Conservation (phyloP, 2,329 filamentous ascomycete species). For the Colletotrichum tropicicola region DNA sequence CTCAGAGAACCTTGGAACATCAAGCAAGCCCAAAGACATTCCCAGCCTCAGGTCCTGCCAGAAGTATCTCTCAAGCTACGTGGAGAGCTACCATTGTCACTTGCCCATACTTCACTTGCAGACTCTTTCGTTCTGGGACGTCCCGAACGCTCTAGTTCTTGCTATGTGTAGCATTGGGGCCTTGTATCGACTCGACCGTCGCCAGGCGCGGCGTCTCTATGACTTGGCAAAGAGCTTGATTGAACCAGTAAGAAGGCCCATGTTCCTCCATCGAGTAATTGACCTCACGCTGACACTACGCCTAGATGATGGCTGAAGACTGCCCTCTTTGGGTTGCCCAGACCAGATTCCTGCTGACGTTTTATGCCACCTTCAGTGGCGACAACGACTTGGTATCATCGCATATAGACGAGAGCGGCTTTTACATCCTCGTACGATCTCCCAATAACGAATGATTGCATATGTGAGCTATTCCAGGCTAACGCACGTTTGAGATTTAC, state of each 20-base stretch:
- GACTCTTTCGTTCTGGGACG: neutral
- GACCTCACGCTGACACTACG: neutral
- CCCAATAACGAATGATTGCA: too few relatives aligned
- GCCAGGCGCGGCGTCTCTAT: neutral
- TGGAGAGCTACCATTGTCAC: neutral
- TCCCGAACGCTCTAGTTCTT: neutral
- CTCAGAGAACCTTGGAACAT: too few relatives aligned
- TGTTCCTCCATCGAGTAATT: neutral
- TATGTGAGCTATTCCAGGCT: neutral
- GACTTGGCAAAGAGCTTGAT: neutral
- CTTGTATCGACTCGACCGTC: neutral
- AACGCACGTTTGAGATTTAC: neutral
- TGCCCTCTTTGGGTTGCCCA: neutral
- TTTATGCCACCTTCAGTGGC: neutral
- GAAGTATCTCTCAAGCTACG: neutral
- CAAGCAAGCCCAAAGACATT: too few relatives aligned
- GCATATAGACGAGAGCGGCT: neutral
- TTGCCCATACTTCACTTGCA: neutral
- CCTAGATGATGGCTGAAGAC: neutral
- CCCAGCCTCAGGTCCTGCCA: neutral
- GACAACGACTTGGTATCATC: neutral
- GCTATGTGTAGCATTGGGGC: constrained; percentile 5
- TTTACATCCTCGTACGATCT: neutral
- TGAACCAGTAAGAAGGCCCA: neutral
- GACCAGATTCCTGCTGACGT: neutral